phyloP scores from a whole-genome alignment of 2,329 filamentous ascomycete genomes.

The Triangularia setosa region DNA sequence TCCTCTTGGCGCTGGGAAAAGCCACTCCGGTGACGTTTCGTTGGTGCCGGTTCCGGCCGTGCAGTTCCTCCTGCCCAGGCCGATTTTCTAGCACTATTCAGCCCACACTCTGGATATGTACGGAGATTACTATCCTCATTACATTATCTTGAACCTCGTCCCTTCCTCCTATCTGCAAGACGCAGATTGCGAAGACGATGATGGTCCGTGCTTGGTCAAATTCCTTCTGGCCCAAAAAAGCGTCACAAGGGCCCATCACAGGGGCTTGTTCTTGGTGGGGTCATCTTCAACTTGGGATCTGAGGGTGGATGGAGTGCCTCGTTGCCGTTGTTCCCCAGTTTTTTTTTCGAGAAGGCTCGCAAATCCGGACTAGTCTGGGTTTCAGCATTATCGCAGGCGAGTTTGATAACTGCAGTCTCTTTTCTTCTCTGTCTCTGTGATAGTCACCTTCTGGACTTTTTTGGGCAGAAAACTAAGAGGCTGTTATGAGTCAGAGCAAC shows the following conservation, averaged over 20 bases:
- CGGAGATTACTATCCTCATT: not conserved
- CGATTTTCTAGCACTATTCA: not conserved
- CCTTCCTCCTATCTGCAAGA: not conserved
- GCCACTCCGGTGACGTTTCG: slow-evolving; percentile 5
- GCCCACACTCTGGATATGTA: not conserved
- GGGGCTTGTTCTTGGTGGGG: not conserved
- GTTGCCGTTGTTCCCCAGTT: not conserved
- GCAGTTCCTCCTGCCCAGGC: not conserved
- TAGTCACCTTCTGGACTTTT: not conserved
- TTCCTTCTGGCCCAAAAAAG: not conserved
- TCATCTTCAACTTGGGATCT: not conserved
- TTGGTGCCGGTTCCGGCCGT: slow-evolving; percentile 4
- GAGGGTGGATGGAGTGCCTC: not conserved
- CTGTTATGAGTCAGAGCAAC: not conserved
- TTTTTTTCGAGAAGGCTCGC: not conserved
- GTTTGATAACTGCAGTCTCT: slow-evolving; percentile 1
- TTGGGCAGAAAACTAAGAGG: not conserved
- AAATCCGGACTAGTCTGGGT: slow-evolving; percentile 2
- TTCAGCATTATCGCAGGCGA: slow-evolving; percentile 5
- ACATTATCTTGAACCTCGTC: not conserved
- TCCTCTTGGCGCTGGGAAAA: slow-evolving; percentile 9
- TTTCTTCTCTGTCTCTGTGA: not conserved
- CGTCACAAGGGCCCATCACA: slow-evolving; percentile 6
- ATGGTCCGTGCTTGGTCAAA: not conserved
- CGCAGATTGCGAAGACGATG: not conserved